Base-by-base conservation (phyloP, 768 basidiomycete genomes). In the Dendrothele bispora region DNA sequence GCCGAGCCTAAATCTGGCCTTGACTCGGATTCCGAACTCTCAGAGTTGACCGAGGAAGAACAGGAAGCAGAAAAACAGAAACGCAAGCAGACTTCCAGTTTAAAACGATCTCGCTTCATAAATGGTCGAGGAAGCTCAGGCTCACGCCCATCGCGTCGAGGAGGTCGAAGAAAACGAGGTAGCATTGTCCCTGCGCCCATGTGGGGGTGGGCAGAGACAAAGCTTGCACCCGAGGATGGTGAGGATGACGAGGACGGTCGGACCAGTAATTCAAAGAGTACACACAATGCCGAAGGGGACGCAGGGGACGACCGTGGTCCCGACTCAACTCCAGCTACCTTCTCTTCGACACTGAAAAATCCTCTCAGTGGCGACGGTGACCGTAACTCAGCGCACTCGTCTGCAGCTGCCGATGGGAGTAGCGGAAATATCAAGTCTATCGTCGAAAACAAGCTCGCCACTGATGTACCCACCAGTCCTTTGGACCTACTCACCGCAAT, bases 31-130 rank as follows among this genome's bases (percentile, higher is more conserved):
- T 89, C 88, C 5, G 88, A 90, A 68, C 79, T 91, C 50, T 89
- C 87, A 35, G 88, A 88, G 62, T 80, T 91, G 61, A 90, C 88
- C 14, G 88, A 91, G 59, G 88, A 90, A 59, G 87, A 89, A 55
- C 79, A 84, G 55, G 84, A 86, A 57, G 55, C 64, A 41, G 65
- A 71, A 50, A 70, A 64, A 50, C 56, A 62, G 42, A 49, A 57
- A 24, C 53, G 54, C 18, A 40, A 50, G 45, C 61, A 50, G 28
- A 53, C n/a, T n/a, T n/a, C n/a, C 25, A 32, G 24, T 27, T 38
- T 24, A 27, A 22, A 22, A 21, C 21, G 18, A 22, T 46, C 30
- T 18, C 20, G 26, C 37, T 15, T 41, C 50, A 3, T 39, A 26
- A 41, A 39, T 30, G 22, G 12, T 15, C 14, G 27, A n/a, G 17